Percentiles rank a stretch among this genome's conserved stretches.
These are phyloP conservation scores for Trypanosoma melophagium DNA, from an alignment of 208 protist species.

Conservation along the genomic window DNA sequence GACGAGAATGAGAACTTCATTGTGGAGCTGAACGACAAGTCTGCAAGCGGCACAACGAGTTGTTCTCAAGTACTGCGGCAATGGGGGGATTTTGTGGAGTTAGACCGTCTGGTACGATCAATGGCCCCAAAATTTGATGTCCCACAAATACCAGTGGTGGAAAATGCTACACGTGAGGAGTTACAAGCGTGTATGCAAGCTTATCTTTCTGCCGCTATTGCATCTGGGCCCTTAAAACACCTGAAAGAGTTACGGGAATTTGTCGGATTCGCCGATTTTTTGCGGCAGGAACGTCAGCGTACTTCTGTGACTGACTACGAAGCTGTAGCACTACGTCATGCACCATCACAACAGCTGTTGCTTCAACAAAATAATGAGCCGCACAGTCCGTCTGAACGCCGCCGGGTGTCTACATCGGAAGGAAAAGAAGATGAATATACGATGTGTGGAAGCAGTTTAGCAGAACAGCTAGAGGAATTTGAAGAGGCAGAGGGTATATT, in stretches of 20 bases:
- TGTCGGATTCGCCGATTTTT: conserved; percentile 40
- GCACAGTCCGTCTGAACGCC: background rate
- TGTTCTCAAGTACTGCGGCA: conserved; percentile 35
- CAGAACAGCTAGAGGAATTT: background rate
- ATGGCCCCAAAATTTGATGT: conserved; percentile 46
- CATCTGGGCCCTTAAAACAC: conserved; percentile 27
- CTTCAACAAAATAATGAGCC: too few relatives aligned
- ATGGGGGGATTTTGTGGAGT: conserved; percentile 45
- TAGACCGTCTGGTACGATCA: conserved; percentile 43
- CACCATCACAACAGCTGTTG: background rate
- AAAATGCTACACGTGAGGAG: conserved; percentile 30
- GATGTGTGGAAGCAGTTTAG: background rate
- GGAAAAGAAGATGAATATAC: background rate
- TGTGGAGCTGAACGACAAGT: conserved; percentile 8
- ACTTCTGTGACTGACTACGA: background rate
- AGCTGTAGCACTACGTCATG: conserved; percentile 1
- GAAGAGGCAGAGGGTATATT: conserved; percentile 26
- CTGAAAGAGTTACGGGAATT: conserved; percentile 58
- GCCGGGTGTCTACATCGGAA: conserved; percentile 8
- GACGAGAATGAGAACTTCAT: conserved; percentile 11
- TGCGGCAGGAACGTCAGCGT: conserved; percentile 26
- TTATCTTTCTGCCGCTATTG: conserved; percentile 42
- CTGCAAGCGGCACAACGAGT: conserved; percentile 1
- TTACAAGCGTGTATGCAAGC: conserved; percentile 43
- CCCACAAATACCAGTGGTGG: conserved; percentile 28